These are phyloP conservation scores for Populus nigra DNA, from an alignment of 345 rosid genomes.

Conservation along the genomic window DNA sequence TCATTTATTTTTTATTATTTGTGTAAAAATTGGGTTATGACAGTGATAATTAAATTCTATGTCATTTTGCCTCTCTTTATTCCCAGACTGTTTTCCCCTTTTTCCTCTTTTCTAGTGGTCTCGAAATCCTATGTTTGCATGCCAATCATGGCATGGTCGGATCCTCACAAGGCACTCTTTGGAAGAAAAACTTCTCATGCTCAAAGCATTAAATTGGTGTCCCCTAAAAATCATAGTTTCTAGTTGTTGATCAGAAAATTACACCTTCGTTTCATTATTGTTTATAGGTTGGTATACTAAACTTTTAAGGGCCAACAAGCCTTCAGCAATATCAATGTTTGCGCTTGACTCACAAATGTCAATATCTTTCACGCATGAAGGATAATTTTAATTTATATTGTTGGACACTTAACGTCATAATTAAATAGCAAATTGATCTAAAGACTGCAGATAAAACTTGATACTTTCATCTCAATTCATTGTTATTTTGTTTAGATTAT, in stretches of 20 bases:
- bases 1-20: too few species aligned
- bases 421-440: not conserved
- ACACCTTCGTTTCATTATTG: not conserved
- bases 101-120: conserved; percentile 1
- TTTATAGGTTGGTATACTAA: not conserved
- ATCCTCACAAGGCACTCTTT: not conserved
- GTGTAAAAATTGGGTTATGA: too few species aligned
- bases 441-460: not conserved
- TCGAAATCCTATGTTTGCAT: not conserved
- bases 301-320: not conserved
- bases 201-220: not conserved
- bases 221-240: not conserved
- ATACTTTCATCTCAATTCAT: not conserved
- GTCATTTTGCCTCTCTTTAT: not conserved
- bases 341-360: not conserved
- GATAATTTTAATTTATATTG: not conserved
- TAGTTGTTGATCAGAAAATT: not conserved
- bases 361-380: not conserved
- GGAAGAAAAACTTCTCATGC: not conserved
- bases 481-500: not conserved
- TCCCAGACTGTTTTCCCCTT: not conserved
- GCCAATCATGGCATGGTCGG: not conserved
- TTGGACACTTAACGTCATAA: not conserved
- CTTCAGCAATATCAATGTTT: not conserved
- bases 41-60: not conserved